Evolutionary conservation across 192 early-diverging fungal species (phyloP).

Genomic region (Podila clonocystis): DNA sequence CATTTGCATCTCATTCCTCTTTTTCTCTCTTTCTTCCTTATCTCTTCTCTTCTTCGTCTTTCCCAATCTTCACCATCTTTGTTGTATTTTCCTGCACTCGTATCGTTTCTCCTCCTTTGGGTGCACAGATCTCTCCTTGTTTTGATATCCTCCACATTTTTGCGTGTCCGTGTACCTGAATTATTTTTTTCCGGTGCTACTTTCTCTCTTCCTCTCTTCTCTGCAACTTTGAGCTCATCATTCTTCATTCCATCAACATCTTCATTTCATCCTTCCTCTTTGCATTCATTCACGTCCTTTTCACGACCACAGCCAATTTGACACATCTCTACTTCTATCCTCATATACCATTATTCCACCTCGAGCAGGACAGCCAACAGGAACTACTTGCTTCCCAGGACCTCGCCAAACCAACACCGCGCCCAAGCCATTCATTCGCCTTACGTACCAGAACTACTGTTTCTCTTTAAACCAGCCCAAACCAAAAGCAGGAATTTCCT

Average conservation of each 20-base stretch:
- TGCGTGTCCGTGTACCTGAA: not conserved
- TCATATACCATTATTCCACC: too few species aligned
- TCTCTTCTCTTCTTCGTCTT: not conserved
- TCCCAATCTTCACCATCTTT: not conserved
- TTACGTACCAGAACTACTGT: not conserved
- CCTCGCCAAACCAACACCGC: not conserved
- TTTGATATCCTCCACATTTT: not conserved
- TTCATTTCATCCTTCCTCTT: not conserved
- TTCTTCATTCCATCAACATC: not conserved
- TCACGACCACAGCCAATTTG: not conserved
- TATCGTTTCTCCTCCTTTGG: not conserved
- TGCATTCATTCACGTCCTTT: not conserved
- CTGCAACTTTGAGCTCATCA: not conserved
- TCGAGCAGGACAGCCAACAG: too few species aligned
- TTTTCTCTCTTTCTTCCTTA: not conserved
- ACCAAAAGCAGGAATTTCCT: conserved; percentile 2
- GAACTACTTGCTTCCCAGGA: too few species aligned
- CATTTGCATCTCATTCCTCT: not conserved
- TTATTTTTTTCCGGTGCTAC: not conserved
- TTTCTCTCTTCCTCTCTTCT: not conserved
- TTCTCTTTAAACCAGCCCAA: not conserved
- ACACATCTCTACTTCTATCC: too few species aligned
- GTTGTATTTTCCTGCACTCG: not conserved
- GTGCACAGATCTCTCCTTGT: not conserved
- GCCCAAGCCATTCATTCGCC: not conserved